A percentile compares a stretch with the other conserved stretches of the same genome.
Conservation (phyloP, 2,329 filamentous ascomycete species). For the Fusarium papillatum region DNA sequence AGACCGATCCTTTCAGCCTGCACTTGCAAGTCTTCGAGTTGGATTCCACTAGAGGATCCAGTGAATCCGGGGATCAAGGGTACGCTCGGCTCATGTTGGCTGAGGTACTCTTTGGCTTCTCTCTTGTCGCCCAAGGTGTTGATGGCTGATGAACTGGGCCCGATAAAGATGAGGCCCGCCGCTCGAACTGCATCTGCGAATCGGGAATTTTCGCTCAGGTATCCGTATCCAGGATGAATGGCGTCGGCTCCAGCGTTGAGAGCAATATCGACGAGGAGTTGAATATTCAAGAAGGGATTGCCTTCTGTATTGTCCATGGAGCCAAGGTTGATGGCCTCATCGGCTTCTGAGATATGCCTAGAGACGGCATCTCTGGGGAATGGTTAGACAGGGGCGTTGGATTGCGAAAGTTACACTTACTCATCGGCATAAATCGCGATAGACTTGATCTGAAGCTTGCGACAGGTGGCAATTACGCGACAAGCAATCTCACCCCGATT, state of each 20-base stretch:
- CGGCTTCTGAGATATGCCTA: slow-evolving; percentile 27
- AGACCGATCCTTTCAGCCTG: slow-evolving; percentile 40
- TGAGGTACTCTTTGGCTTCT: slow-evolving; percentile 34
- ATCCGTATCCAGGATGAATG: background rate
- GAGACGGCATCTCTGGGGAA: slow-evolving; percentile 18
- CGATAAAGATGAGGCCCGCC: slow-evolving; percentile 66
- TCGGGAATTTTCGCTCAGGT: background rate
- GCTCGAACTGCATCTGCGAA: slow-evolving; percentile 2
- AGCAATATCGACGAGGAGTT: background rate
- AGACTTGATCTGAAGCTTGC: slow-evolving; percentile 60
- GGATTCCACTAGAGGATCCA: slow-evolving; percentile 6
- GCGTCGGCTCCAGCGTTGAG: background rate
- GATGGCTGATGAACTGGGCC: slow-evolving; percentile 63
- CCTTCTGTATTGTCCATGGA: slow-evolving; percentile 12
- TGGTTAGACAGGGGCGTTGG: background rate
- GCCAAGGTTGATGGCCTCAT: slow-evolving; percentile 32
- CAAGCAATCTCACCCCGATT: slow-evolving; percentile 42
- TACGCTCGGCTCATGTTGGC: slow-evolving; percentile 26
- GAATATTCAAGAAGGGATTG: background rate
- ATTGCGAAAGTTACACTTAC: background rate
- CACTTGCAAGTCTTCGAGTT: slow-evolving; percentile 15
- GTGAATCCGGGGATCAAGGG: background rate
- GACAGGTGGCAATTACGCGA: slow-evolving; percentile 36
- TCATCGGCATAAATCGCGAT: slow-evolving; percentile 69
- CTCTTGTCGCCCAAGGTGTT: slow-evolving; percentile 37